Conservation (phyloP, 441 rosid species). For the Dalechampia spathulata region DNA sequence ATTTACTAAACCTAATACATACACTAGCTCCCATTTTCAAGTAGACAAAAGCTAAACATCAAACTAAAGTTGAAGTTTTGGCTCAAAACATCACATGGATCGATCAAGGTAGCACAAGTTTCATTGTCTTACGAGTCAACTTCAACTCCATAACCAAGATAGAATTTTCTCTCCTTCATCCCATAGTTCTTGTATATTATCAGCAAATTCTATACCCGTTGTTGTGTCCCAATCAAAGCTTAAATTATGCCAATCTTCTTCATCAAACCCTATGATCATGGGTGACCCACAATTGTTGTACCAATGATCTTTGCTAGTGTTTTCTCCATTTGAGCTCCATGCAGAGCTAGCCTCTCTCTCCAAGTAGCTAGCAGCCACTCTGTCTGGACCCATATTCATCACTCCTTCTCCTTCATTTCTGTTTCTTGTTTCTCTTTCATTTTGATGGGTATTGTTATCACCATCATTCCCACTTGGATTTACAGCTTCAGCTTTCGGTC, state of each 20-base stretch:
- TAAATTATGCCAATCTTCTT: conserved; percentile 10
- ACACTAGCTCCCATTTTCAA: too few species aligned
- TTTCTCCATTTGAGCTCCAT: conserved; percentile 28
- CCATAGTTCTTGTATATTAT: conserved; percentile 14
- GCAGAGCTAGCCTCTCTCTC: conserved; percentile 18
- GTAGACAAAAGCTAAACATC: too few species aligned
- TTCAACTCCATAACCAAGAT: conserved; percentile 21
- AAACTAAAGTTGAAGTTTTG: too few species aligned
- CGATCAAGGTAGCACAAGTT: too few species aligned
- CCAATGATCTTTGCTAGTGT: conserved; percentile 14
- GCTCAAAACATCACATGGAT: too few species aligned
- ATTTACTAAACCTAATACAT: too few species aligned
- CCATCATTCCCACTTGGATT: conserved; percentile 13
- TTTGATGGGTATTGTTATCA: not conserved
- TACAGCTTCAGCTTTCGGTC: conserved; percentile 21
- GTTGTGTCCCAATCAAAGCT: conserved; percentile 31
- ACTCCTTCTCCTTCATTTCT: conserved; percentile 8
- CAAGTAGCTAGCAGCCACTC: conserved; percentile 9
- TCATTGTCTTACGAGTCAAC: not conserved
- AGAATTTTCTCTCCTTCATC: conserved; percentile 20
- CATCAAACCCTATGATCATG: conserved; percentile 18
- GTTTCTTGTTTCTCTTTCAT: conserved; percentile 16
- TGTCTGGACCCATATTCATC: conserved; percentile 13
- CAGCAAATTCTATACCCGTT: conserved; percentile 1
- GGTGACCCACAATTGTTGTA: conserved; percentile 12